Evolutionary conservation across 1,284 basidiomycete species (phyloP), one percentile per base, ranked within the genome.

Genomic region (Coniophora puteana): DNA sequence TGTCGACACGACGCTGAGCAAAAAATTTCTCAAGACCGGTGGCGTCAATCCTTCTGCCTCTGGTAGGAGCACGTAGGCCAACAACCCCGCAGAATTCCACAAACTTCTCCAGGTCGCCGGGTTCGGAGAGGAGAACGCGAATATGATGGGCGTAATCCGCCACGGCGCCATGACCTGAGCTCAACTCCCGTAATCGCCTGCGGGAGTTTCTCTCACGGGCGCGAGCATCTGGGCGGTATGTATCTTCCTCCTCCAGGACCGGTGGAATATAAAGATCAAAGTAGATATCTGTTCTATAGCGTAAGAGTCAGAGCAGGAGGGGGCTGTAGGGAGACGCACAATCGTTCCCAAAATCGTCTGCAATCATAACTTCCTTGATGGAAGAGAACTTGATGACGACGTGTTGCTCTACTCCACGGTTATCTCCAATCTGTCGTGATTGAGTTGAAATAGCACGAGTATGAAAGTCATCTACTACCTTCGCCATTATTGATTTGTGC

Each of bases 91-190:
- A 80, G 48, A 80, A 66, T 11, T 58, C 38, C 5, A 57, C 51
- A 49, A 82, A 81, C 24, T 62, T 59, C 8, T 53, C 48, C 13
- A 74, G 55, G 35, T 66, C 61, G 18, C 66, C 59, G 26, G 66
- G 54, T 47, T 64, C 26, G 6, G 36, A 68, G 4, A 82, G 62
- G 5, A 74, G 53, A 22, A 83, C 46, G 7, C 80, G 73, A 16
- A 82, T 52, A 40, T 82, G 76, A 31, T 74, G 71, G 3, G 76
- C 75, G 51, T 78, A 83, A 17, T 78, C 72, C 0, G 77, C 72
- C 14, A 81, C 66, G 6, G 55, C 51, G 23, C 57, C 59, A 51
- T 84, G 80, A 7, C 66, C 66, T 16, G 68, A 64, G 49, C 77
- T 63, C 26, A 83, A 52, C 27, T 65, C 63, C 16, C 71, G 69